Base-by-base conservation (phyloP, 345 rosid species). In the Camelina laxa region DNA sequence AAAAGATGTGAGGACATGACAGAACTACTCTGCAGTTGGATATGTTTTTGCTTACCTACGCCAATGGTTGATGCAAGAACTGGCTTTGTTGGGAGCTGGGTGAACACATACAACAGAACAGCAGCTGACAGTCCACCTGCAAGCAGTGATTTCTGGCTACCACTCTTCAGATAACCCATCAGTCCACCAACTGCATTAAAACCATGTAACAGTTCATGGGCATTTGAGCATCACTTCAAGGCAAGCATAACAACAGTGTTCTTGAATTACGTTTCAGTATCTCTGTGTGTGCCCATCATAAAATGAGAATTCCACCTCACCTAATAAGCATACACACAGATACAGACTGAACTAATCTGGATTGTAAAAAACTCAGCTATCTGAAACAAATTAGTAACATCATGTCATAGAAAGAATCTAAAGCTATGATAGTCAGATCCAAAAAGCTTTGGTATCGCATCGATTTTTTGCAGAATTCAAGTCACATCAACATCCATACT, bases 151-250 rank as follows among this genome's bases (percentile, higher is more conserved):
- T 90, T 95, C 88, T 88, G 96, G 81, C 99, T 95, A 49, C 97
- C 97, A 36, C 91, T 86, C 83, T 92, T 95, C 82, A 88, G 4
- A 75, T 84, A 95, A 39, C 99, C 97, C 97, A 95, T 87, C 49
- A 81, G 68, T 42, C 97, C 97, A 73, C 99, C 99, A 79, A 88
- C 97, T 91, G 79, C 35, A 65, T 48, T 60, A 63, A 30, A 65
- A 33, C 19, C 58, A 36, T 49, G 3, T 44, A 3, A 16, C 44
- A 60, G 9, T 61, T 42, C 16, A 30, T 20, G 4, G 7, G 45
- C 2, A 4, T 31, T 54, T 47, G 6, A 55, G 56, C 21, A 39
- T 60, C 50, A 42, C 22, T 38, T 11, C 6, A 22, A 49, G 27
- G 9, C 20, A 64, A 54, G 6, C 58, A 59, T 35, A 69, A 27